phyloP scores from a whole-genome alignment of 1,284 basidiomycete genomes.

The Ceratobasidium papillatum region DNA sequence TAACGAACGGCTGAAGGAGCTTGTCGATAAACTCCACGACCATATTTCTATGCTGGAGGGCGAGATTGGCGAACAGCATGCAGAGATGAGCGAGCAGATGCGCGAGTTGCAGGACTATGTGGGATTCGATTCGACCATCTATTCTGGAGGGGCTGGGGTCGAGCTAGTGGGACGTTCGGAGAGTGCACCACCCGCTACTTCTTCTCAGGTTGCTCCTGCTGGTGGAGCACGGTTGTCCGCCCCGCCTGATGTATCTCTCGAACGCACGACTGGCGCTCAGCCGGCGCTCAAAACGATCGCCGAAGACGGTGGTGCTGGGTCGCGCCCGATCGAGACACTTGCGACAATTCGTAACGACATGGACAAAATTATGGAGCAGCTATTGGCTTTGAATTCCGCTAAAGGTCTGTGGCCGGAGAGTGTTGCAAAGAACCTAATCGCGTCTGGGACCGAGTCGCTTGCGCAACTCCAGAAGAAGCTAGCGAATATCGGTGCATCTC shows the following conservation, averaged over 20 bases:
- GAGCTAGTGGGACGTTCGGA: background rate
- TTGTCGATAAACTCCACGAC: background rate
- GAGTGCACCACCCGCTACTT: constrained; percentile 17
- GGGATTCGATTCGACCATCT: background rate
- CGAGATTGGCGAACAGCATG: background rate
- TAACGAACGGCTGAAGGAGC: background rate
- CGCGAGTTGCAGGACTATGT: background rate
- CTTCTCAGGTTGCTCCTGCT: background rate
- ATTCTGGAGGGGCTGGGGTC: background rate
- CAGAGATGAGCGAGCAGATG: background rate
- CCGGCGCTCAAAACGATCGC: background rate
- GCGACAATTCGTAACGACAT: background rate
- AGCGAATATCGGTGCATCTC: background rate
- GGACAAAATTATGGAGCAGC: background rate
- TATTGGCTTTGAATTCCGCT: background rate
- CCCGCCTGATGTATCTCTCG: constrained; percentile 8
- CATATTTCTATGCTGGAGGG: background rate
- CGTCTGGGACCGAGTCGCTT: background rate
- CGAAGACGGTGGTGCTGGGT: background rate
- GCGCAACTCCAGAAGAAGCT: constrained; percentile 5
- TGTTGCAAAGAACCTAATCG: constrained; percentile 2
- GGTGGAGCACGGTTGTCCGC: constrained; percentile 25
- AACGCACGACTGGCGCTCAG: background rate
- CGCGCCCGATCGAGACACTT: background rate
- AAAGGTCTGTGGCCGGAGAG: constrained; percentile 19